Evolutionary conservation across 495 filamentous ascomycete genomes (phyloP), one percentile per base, ranked within the genome.

Genomic region (Annulohypoxylon moriforme): DNA sequence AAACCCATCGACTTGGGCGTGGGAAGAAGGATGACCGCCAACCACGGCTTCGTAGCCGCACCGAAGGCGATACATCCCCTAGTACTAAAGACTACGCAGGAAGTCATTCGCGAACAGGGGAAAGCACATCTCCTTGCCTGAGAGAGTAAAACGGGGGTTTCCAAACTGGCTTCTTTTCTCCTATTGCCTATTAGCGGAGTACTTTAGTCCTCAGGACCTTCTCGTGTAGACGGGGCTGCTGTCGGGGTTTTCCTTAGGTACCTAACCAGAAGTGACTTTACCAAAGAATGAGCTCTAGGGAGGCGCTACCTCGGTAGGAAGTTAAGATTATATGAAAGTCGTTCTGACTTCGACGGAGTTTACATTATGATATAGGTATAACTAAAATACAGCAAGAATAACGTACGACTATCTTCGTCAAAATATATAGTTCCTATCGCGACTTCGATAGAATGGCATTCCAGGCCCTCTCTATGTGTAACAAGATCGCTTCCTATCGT

Each of bases 11-110:
- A 84, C 50, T 78, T 82, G 52, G 76, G 76, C 3, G 69, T 69
- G 11, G 82, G 83, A 22, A 78, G 80, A 60, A 74, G 75, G 42
- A 68, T 86, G 67, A 65, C 55, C n/a, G 74, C 33, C n/a, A 86
- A 86, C 71, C 81, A 76, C 36, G 84, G 84, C 1, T 84, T 86
- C n/a, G 80, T 85, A 8, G 84, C 84, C 10, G 82, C 84, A 0
- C 81, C 80, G 2, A 60, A 55, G 57, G 65, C 52, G 0, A 44
- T 81, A 8, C 83, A 86, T 38, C 71, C 69, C 18, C 27, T 44
- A 13, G 81, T 85, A 7, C 71, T 85, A 8, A 29, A 67, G 29
- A 74, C 67, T 0, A 77, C 82, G 18, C 76, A 80, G 4, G 67
- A 75, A 1, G 73, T 77, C 0, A 47, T 84, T 16, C 72, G 70